Conservation (phyloP, 345 rosid species). For the Hevea brasiliensis region DNA sequence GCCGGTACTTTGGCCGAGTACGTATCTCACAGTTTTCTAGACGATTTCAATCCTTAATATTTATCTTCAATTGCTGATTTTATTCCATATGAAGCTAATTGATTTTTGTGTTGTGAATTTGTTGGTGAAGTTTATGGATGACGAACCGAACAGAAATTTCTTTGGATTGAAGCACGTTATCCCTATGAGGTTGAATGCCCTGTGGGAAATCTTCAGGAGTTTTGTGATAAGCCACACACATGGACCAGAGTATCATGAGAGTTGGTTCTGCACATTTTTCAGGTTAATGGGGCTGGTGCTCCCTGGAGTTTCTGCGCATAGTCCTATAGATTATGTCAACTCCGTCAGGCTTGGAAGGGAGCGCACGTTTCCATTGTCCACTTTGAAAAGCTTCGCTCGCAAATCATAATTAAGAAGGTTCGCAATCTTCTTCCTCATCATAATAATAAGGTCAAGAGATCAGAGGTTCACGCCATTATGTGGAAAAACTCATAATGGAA, state of each 20-base stretch:
- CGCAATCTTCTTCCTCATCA: no score
- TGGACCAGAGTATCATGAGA: constrained; percentile 67
- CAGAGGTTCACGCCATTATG: no score
- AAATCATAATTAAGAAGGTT: not conserved
- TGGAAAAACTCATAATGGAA: no score
- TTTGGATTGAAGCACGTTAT: constrained; percentile 43
- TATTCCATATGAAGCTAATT: constrained; percentile 3
- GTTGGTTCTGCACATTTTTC: constrained; percentile 61
- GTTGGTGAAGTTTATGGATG: constrained; percentile 52
- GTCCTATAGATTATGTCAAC: constrained; percentile 63
- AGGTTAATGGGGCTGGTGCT: constrained; percentile 56
- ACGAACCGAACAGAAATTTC: constrained; percentile 70
- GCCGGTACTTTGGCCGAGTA: constrained; percentile 65
- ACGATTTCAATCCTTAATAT: no score
- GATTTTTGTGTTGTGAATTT: constrained; percentile 9
- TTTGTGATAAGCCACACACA: constrained; percentile 46
- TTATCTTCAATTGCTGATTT: not conserved
- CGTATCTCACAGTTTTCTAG: not conserved
- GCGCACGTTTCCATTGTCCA: constrained; percentile 34
- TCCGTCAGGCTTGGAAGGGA: constrained; percentile 71
- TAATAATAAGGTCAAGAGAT: no score
- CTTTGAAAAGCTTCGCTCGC: constrained; percentile 21
- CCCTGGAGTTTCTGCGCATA: constrained; percentile 72
- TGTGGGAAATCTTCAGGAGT: constrained; percentile 75
- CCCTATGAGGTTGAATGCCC: constrained; percentile 46